Evolutionary conservation across 1,139 yeast genomes (phyloP).

Genomic region (Sugiyamaella novakii): DNA sequence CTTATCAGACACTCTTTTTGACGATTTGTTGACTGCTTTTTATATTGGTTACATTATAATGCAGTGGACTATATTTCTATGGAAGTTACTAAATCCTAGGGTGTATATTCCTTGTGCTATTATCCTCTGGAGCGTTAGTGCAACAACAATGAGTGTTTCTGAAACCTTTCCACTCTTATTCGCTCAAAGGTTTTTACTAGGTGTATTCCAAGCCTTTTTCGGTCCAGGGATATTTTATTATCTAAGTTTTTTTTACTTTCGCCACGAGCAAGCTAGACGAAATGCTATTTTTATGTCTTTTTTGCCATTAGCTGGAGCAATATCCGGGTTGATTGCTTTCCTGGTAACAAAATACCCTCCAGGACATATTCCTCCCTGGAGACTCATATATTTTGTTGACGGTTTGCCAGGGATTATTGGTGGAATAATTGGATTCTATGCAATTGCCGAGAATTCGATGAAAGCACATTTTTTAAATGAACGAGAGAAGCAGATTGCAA

Average conservation of each 20-base stretch:
- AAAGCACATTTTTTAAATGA: constrained; percentile 36
- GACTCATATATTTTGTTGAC: constrained; percentile 45
- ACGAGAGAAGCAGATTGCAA: constrained; percentile 33
- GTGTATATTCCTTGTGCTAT: constrained; percentile 31
- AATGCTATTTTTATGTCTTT: constrained; percentile 55
- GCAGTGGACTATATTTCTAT: constrained; percentile 31
- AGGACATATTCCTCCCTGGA: constrained; percentile 36
- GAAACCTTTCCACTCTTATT: constrained; percentile 28
- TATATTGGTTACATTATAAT: constrained; percentile 38
- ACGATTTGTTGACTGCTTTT: constrained; percentile 26
- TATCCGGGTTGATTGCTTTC: constrained; percentile 37
- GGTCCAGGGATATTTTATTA: constrained; percentile 40
- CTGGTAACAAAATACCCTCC: constrained; percentile 41
- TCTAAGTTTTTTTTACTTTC: constrained; percentile 34
- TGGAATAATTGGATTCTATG: constrained; percentile 38
- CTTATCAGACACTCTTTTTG: constrained; percentile 47
- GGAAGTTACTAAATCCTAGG: constrained; percentile 29
- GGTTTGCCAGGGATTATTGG: constrained; percentile 43
- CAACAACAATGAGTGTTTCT: constrained; percentile 28
- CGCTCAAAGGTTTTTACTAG: constrained; percentile 33
- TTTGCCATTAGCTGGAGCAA: constrained; percentile 34
- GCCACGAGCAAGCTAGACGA: constrained; percentile 46
- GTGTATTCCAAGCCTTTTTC: constrained; percentile 35
- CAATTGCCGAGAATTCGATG: constrained; percentile 50
- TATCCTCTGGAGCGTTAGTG: constrained; percentile 32